Evolutionary conservation across 352 stramenopile species (phyloP).

Genomic region (Globisporangium acanthophoron): DNA sequence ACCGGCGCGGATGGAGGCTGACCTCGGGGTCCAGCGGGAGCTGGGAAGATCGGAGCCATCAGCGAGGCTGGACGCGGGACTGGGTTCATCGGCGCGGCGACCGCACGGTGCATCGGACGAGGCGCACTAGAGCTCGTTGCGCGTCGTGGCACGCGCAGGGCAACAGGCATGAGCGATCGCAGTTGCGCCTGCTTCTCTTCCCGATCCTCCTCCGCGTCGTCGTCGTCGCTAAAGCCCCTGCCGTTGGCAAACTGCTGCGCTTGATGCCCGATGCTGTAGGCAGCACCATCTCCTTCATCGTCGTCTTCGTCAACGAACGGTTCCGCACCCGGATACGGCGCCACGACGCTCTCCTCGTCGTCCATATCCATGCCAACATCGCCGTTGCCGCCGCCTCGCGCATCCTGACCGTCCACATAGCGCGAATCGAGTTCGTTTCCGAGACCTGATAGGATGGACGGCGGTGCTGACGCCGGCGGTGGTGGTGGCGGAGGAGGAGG

Average conservation of each 20-base stretch:
- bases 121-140: constrained; percentile 4
- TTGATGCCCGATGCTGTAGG: no score
- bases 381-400: not conserved
- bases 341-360: constrained; percentile 20
- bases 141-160: constrained; percentile 50
- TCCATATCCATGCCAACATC: constrained; percentile 11
- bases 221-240: constrained; percentile 8
- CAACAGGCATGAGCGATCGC: constrained; percentile 51
- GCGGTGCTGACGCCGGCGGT: not conserved
- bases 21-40: not conserved
- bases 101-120: constrained; percentile 3
- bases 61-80: constrained; percentile 12
- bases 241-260: not conserved
- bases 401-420: no score
- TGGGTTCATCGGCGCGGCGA: constrained; percentile 16
- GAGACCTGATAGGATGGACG: no score
- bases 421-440: no score
- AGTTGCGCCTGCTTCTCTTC: constrained; percentile 39
- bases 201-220: constrained; percentile 21
- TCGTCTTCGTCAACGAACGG: constrained; percentile 3
- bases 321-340: constrained; percentile 25
- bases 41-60: constrained; percentile 2
- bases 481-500: constrained; percentile 4
- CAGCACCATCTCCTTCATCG: not conserved
- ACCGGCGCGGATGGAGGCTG: no score